A percentile compares a stretch with the other conserved stretches of the same genome.
phyloP scores from a whole-genome alignment of 2,329 filamentous ascomycete species.

The Cercospora zeina region DNA sequence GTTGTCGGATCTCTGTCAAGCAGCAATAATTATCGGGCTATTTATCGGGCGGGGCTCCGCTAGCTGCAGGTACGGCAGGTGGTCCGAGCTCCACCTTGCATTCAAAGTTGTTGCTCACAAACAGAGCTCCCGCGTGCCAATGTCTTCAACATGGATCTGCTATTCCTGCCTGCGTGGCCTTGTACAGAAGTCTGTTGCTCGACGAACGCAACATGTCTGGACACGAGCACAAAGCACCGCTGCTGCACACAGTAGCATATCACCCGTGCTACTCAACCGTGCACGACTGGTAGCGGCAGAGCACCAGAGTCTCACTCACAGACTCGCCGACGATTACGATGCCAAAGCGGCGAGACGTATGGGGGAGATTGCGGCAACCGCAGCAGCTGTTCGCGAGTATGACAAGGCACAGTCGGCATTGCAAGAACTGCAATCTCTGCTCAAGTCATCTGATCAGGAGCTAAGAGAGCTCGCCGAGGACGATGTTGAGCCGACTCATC shows the following conservation, averaged over 20 bases:
- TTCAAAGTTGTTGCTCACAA: neutral
- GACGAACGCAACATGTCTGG: neutral
- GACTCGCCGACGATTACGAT: constrained; percentile 58
- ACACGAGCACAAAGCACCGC: constrained; percentile 5
- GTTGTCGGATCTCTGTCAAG: neutral
- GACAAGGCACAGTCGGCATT: constrained; percentile 60
- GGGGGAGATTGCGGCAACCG: constrained; percentile 57
- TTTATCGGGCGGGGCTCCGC: neutral
- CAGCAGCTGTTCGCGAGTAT: constrained; percentile 57
- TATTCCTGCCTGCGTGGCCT: constrained; percentile 3
- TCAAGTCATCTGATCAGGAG: constrained; percentile 59
- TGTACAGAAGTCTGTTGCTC: neutral
- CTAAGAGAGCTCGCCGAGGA: constrained; percentile 60
- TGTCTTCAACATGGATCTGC: constrained; percentile 15
- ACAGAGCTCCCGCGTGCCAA: constrained; percentile 1
- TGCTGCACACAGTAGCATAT: constrained; percentile 43
- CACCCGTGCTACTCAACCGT: constrained; percentile 56
- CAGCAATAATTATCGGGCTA: neutral
- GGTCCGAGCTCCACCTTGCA: neutral
- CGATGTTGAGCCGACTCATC: constrained; percentile 69
- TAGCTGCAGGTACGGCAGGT: neutral
- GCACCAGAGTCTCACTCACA: constrained; percentile 55
- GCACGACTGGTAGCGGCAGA: constrained; percentile 58
- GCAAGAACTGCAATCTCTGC: constrained; percentile 71
- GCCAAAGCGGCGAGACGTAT: constrained; percentile 57